phyloP scores from a whole-genome alignment of 306 rosid species.

The Sicyos edulis region DNA sequence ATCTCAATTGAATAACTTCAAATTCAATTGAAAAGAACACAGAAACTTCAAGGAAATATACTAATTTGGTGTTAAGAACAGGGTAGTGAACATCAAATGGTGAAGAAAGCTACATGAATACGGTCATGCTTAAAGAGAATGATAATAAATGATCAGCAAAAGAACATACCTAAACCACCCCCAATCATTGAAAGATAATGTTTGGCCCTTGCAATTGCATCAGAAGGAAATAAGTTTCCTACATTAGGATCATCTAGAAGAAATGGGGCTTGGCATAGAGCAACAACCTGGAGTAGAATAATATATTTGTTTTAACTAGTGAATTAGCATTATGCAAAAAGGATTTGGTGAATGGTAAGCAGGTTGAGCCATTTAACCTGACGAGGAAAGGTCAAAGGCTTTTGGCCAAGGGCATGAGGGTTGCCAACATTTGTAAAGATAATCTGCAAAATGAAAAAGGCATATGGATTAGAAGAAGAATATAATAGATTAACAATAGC shows the following conservation, averaged over 20 bases:
- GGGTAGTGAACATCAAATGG: background rate
- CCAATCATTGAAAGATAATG: conserved; percentile 72
- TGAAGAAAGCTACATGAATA: background rate
- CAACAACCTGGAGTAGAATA: conserved; percentile 61
- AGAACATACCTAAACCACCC: conserved; percentile 85
- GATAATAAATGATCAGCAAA: background rate
- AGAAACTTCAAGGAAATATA: background rate
- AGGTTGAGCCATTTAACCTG: conserved; percentile 45
- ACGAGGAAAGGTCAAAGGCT: conserved; percentile 92
- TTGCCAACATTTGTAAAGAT: conserved; percentile 97
- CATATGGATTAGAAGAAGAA: background rate
- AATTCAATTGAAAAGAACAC: background rate
- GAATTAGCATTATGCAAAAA: background rate
- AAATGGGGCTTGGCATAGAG: conserved; percentile 98
- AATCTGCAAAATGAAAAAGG: conserved; percentile 44
- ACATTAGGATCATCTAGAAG: conserved; percentile 87
- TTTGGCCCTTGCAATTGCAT: conserved; percentile 90
- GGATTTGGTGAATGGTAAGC: background rate
- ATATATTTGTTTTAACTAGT: background rate
- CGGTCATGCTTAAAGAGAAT: background rate
- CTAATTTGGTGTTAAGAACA: background rate
- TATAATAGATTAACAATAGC: no score
- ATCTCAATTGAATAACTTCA: background rate
- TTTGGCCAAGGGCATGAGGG: conserved; percentile 97
- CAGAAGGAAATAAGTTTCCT: conserved; percentile 85